phyloP scores from a whole-genome alignment of 148 eudicot genomes.

The Camellia lanceoleosa region DNA sequence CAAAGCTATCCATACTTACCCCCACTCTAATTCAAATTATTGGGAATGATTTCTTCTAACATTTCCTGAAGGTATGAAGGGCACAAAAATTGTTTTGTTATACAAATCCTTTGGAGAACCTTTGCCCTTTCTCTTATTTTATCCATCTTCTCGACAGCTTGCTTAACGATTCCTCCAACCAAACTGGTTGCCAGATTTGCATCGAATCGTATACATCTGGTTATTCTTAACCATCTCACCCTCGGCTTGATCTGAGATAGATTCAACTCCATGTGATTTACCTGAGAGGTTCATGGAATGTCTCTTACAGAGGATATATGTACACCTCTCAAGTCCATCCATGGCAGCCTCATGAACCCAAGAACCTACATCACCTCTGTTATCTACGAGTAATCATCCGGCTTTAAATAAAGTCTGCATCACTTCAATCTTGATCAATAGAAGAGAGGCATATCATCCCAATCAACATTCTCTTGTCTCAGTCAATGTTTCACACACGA shows the following conservation, averaged over 20 bases:
- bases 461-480: slow-evolving; percentile 30
- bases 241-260: slow-evolving; percentile 21
- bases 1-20: slow-evolving; percentile 57
- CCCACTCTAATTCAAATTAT: slow-evolving; percentile 61
- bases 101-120: slow-evolving; percentile 73
- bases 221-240: slow-evolving; percentile 23
- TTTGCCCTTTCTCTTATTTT: slow-evolving; percentile 78
- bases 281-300: slow-evolving; percentile 28
- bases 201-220: slow-evolving; percentile 39
- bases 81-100: slow-evolving; percentile 48
- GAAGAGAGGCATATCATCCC: slow-evolving; percentile 44
- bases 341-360: slow-evolving; percentile 99
- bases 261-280: slow-evolving; percentile 18
- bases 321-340: slow-evolving; percentile 86
- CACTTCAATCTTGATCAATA: slow-evolving; percentile 67
- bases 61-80: slow-evolving; percentile 67
- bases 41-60: slow-evolving; percentile 52
- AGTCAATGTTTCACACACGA: slow-evolving; percentile 70
- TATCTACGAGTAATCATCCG: slow-evolving; percentile 92
- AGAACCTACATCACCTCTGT: slow-evolving; percentile 98
- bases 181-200: slow-evolving; percentile 55
- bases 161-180: slow-evolving; percentile 70
- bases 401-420: slow-evolving; percentile 74
- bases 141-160: slow-evolving; percentile 96
- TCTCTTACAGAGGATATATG: slow-evolving; percentile 68